phyloP scores from a whole-genome alignment of 2,329 filamentous ascomycete genomes.

The Sporothrix pallida region DNA sequence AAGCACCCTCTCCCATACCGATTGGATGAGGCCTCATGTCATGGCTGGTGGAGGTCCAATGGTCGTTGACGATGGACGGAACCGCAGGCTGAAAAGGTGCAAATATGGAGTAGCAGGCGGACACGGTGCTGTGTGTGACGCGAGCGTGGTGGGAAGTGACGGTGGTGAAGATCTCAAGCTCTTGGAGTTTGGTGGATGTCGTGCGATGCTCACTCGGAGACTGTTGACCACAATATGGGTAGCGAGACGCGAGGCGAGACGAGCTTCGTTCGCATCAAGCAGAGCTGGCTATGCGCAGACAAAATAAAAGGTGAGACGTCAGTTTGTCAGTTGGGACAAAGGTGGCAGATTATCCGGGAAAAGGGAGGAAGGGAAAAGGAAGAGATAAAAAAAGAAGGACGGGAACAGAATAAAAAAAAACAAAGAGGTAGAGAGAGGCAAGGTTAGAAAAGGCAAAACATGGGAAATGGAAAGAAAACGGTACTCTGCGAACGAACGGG shows the following conservation, averaged over 20 bases:
- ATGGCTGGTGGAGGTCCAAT: conserved; percentile 41
- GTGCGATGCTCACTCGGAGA: conserved; percentile 6
- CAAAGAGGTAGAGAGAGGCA: not conserved
- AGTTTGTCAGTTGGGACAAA: not conserved
- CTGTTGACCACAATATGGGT: no score
- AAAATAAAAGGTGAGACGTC: not conserved
- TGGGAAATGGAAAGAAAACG: conserved; percentile 20
- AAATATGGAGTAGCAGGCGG: not conserved
- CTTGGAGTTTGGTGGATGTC: not conserved
- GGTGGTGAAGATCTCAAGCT: conserved; percentile 3
- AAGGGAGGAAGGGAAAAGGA: conserved; percentile 14
- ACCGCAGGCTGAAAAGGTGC: conserved; percentile 16
- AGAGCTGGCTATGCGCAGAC: conserved; percentile 2
- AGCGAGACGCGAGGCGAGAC: not conserved
- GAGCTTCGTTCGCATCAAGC: no score
- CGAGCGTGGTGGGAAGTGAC: not conserved
- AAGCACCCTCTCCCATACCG: conserved; percentile 44
- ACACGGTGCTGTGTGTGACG: not conserved
- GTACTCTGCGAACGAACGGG: conserved; percentile 12
- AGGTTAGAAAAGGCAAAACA: conserved; percentile 17
- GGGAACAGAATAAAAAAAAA: conserved; percentile 16
- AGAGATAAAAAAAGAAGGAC: not conserved
- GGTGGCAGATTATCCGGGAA: conserved; percentile 20
- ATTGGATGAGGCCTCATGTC: conserved; percentile 43
- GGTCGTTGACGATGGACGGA: conserved; percentile 34